These are phyloP conservation scores for Macrocybe gigantea DNA, from an alignment of 768 basidiomycete species.

Conservation along the genomic window DNA sequence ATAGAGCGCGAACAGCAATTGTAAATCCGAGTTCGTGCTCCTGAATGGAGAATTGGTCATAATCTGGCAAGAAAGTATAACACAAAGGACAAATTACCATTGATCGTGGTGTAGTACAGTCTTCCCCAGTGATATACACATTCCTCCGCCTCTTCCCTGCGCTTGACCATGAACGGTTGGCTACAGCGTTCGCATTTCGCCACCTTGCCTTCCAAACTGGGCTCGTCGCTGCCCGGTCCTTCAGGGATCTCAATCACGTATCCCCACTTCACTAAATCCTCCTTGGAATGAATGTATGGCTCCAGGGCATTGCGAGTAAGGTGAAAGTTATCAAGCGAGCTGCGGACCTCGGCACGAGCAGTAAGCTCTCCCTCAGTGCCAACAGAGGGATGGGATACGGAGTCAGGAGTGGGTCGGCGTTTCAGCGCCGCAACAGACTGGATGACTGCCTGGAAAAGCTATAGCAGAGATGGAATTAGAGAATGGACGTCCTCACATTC, in stretches of 20 bases:
- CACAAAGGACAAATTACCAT: constrained; percentile 49
- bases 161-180: constrained; percentile 62
- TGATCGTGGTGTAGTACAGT: constrained; percentile 43
- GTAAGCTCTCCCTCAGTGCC: constrained; percentile 67
- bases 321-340: constrained; percentile 44
- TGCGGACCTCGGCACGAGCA: constrained; percentile 48
- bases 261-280: constrained; percentile 59
- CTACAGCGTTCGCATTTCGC: constrained; percentile 78
- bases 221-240: constrained; percentile 57
- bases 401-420: constrained; percentile 47
- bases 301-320: constrained; percentile 50
- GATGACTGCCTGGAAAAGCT: constrained; percentile 37
- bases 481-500: constrained; percentile 43
- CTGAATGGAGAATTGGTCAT: constrained; percentile 26
- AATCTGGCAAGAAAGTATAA: background rate
- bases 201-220: constrained; percentile 56
- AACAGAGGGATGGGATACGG: constrained; percentile 61
- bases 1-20: constrained; percentile 73
- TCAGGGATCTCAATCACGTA: constrained; percentile 68
- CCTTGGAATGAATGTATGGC: constrained; percentile 50
- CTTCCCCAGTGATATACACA: constrained; percentile 87
- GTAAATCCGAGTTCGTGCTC: constrained; percentile 63
- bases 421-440: constrained; percentile 46
- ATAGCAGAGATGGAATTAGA: constrained; percentile 2
- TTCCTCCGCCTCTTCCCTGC: constrained; percentile 45